Base-by-base conservation (phyloP, 2,329 filamentous ascomycete species). In the Neonectria faginata region DNA sequence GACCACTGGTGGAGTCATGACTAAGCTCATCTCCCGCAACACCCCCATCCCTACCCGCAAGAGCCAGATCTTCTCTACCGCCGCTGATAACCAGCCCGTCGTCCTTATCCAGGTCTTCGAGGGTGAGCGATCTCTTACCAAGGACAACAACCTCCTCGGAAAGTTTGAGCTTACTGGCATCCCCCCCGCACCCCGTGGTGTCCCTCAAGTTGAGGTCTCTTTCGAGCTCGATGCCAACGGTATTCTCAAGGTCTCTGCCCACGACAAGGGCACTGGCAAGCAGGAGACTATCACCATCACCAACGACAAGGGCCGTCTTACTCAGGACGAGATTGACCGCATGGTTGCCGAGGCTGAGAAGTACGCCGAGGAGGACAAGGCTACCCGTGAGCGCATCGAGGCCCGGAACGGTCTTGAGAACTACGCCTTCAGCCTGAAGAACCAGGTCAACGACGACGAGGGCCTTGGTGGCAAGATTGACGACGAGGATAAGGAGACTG, bases 331-430 rank as follows among this genome's bases (percentile, higher is more conserved):
- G 83, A 99, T 99, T 75, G 95, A 98, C 82, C 96, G 96, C 82
- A 99, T 99, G 96, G 94, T 99, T 70, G 90, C 91, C 74, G 96
- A 99, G 84, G 96, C 96, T 67, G 96, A 98, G 89, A 93, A 97
- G 85, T 98, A 94, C 80, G 96, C 96, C 78, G 96, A 99, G 82
- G 96, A 98, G 85, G 96, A 99, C 87, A 98, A 98, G 90, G 94
- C 94, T 69, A 97, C 93, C 77, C 93, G 94, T 79, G 93, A 96
- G 86, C 94, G 94, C 85, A 97, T 99, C 75, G 94, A 97, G 86
- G 91, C 94, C 75, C 92, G 95, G 79, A 98, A 99, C 84, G 89
- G 91, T 74, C 92, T 99, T 67, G 96, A 99, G 90, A 98, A 98
- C 90, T 99, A 98, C 84, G 94, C 94, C 74, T 98, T 97, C 89